Evolutionary conservation across 2,329 filamentous ascomycete species (phyloP).

Genomic region (Nigrospora oryzae): DNA sequence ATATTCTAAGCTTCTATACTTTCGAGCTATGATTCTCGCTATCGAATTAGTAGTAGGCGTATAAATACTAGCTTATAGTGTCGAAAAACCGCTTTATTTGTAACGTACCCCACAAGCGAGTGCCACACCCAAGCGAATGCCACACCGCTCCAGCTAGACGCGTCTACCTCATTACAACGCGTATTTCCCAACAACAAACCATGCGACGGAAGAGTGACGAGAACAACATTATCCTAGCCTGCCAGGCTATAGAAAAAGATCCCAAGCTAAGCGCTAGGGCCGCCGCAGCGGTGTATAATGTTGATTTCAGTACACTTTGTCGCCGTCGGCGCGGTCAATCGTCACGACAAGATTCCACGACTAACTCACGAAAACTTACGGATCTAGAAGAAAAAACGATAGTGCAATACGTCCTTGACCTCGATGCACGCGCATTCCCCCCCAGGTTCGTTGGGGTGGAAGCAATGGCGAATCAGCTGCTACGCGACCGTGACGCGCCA

Average conservation of each 20-base stretch:
- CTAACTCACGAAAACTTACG: neutral
- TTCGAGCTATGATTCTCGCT: neutral
- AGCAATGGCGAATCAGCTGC: slow-evolving; percentile 16
- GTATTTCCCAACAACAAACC: too few species aligned
- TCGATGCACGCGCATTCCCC: slow-evolving; percentile 14
- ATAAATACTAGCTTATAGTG: slow-evolving; percentile 2
- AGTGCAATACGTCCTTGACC: slow-evolving; percentile 2
- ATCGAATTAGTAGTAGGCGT: neutral
- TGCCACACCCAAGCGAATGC: too few species aligned
- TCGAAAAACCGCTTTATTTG: slow-evolving; percentile 9
- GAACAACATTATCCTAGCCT: neutral
- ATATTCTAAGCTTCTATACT: slow-evolving; percentile 5
- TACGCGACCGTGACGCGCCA: too few species aligned
- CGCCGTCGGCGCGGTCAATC: neutral
- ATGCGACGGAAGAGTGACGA: too few species aligned
- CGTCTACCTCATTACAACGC: too few species aligned
- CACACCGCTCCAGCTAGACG: too few species aligned
- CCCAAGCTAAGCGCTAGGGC: neutral
- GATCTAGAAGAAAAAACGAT: neutral
- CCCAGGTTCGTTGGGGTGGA: slow-evolving; percentile 11
- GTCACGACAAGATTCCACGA: neutral
- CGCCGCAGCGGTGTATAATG: neutral
- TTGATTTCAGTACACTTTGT: neutral
- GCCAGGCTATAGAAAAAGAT: neutral
- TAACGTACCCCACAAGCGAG: too few species aligned